Evolutionary conservation across 2,329 filamentous ascomycete genomes (phyloP).

Genomic region (Knoxdaviesia proteae): DNA sequence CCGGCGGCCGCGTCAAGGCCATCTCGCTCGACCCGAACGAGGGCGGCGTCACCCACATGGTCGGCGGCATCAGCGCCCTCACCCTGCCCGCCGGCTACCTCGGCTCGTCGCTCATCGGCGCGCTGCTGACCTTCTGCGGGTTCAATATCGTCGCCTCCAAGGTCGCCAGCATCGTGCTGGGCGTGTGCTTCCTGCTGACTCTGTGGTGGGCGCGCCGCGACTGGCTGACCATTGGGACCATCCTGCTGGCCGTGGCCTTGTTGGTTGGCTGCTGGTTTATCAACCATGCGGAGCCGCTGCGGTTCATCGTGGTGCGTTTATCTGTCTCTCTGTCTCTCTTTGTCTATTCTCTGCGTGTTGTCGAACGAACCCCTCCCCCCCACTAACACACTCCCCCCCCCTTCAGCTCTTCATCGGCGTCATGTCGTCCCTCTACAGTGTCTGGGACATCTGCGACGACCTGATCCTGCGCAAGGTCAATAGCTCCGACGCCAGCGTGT

Average conservation of each 20-base stretch:
- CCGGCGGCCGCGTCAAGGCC: slow-evolving; percentile 52
- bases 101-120: slow-evolving; percentile 57
- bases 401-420: slow-evolving; percentile 54
- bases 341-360: neutral
- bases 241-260: slow-evolving; percentile 48
- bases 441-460: slow-evolving; percentile 75
- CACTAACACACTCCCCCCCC: neutral
- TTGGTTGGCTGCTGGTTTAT: slow-evolving; percentile 66
- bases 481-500: slow-evolving; percentile 58
- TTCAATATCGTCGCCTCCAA: slow-evolving; percentile 69
- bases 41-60: slow-evolving; percentile 61
- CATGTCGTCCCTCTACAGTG: slow-evolving; percentile 62
- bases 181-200: slow-evolving; percentile 55
- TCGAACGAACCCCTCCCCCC: neutral
- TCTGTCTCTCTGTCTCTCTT: neutral
- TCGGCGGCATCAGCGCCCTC: slow-evolving; percentile 46
- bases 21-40: slow-evolving; percentile 38
- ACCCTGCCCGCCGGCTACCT: slow-evolving; percentile 63
- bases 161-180: slow-evolving; percentile 53
- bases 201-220: slow-evolving; percentile 65
- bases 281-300: slow-evolving; percentile 48
- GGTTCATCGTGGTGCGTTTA: slow-evolving; percentile 43
- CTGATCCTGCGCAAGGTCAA: slow-evolving; percentile 65
- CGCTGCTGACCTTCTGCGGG: slow-evolving; percentile 57
- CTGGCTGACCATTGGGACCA: slow-evolving; percentile 54